These are phyloP conservation scores for Lepidium didymum DNA, from an alignment of 345 rosid species.

Conservation along the genomic window DNA sequence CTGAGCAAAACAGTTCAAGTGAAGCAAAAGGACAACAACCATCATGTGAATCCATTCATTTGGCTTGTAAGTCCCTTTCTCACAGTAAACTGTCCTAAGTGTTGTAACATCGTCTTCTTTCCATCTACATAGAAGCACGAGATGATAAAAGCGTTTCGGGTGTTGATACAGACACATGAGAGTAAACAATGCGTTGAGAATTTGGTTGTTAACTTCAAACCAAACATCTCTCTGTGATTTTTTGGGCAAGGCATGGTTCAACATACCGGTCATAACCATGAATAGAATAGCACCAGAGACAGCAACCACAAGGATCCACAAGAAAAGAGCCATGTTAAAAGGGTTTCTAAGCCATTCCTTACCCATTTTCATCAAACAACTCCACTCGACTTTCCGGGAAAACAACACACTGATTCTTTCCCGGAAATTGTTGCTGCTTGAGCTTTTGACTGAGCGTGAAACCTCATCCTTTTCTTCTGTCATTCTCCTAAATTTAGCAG, in stretches of 20 bases:
- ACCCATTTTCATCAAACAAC: constrained; percentile 36
- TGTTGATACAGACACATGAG: constrained; percentile 91
- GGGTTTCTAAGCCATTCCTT: constrained; percentile 76
- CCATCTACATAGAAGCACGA: constrained; percentile 81
- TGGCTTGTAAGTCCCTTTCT: constrained; percentile 78
- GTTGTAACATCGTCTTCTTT: constrained; percentile 47
- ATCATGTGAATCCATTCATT: constrained; percentile 84
- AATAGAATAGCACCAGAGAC: constrained; percentile 86
- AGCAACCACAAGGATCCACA: constrained; percentile 67
- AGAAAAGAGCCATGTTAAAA: constrained; percentile 69
- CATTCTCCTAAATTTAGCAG: constrained; percentile 51
- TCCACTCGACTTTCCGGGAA: constrained; percentile 60
- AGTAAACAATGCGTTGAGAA: constrained; percentile 84
- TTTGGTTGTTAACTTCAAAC: constrained; percentile 96
- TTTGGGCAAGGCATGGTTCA: constrained; percentile 47
- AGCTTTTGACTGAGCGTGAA: constrained; percentile 50
- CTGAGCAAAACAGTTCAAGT: constrained; percentile 88
- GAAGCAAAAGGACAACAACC: constrained; percentile 73
- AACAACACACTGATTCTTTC: constrained; percentile 46
- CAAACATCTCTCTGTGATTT: constrained; percentile 72
- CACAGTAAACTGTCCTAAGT: constrained; percentile 70
- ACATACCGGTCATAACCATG: constrained; percentile 94
- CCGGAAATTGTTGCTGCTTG: constrained; percentile 36
- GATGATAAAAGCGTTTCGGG: constrained; percentile 79
- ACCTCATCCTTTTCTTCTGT: constrained; percentile 55